phyloP scores from a whole-genome alignment of 495 filamentous ascomycete genomes.

The Neurospora cerealis region DNA sequence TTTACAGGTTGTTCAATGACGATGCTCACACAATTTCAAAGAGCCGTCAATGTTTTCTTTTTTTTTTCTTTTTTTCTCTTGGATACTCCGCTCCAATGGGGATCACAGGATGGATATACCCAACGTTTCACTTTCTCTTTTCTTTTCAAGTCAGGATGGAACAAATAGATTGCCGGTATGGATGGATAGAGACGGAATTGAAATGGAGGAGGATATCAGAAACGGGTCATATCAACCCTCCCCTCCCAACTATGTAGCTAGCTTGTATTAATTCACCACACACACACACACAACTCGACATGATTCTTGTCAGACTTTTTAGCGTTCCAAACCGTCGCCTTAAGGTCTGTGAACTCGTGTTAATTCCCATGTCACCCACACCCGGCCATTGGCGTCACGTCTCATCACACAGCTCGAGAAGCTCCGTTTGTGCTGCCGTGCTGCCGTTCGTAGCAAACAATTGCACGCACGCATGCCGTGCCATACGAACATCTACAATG shows the following conservation, averaged over 20 bases:
- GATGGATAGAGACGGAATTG: not conserved
- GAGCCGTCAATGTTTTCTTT: conserved; percentile 9
- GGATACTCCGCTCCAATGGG: conserved; percentile 3
- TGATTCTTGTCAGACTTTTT: not conserved
- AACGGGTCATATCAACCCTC: not conserved
- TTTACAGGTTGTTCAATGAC: conserved; percentile 7
- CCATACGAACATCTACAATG: not conserved
- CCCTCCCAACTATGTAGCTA: not conserved
- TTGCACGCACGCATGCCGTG: not conserved
- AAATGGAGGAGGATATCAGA: not conserved
- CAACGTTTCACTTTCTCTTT: conserved; percentile 10
- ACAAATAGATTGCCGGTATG: not conserved
- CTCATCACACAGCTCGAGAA: not conserved
- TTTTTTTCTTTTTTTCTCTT: conserved; percentile 8
- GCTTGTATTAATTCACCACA: not conserved
- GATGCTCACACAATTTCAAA: conserved; percentile 11
- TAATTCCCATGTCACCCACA: not conserved
- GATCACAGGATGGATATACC: conserved; percentile 30
- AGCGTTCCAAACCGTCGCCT: not conserved
- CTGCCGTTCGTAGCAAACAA: not conserved
- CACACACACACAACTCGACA: not conserved
- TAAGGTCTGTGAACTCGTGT: not conserved
- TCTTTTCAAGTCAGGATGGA: not conserved
- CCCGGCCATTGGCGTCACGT: not conserved
- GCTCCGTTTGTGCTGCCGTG: not conserved